Evolutionary conservation across 148 eudicot genomes (phyloP), one percentile per base, ranked within the genome.

Genomic region (Camellia japonica): DNA sequence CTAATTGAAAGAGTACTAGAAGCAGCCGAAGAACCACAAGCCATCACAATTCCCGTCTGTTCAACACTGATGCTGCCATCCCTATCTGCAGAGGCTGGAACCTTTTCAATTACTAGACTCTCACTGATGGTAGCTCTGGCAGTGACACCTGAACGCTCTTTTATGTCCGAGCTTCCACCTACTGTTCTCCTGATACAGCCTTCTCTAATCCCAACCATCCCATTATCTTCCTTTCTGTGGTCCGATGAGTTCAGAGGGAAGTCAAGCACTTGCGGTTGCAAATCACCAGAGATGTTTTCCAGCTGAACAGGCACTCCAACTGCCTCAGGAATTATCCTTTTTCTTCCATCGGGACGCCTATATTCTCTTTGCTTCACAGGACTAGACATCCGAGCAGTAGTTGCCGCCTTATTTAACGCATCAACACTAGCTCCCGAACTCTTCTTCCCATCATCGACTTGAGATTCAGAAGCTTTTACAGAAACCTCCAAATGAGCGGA

Each of bases 361-460:
- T 96, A 96, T 84, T 96, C 99, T 84, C 93, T 94, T 86, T 96
- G 99, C 87, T 91, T 96, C 52, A 96, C 98, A 70, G 97, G 99
- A 85, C 93, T 91, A 23, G 97, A 82, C 76, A 83, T 88, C 43
- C 87, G 90, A 62, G 83, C 81, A 62, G 90, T 73, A 80, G 84
- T 47, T 3, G 85, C 80, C 59, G 78, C 87, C 82, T 93, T 95
- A 78, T 86, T 92, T 60, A 83, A 49, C 62, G 78, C 85, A 78
- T 90, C 94, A 42, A 82, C 75, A 73, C 73, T 72, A 71, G 84
- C 82, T 70, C 85, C 94, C 38, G 63, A 85, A 77, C 60, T 84
- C 75, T 90, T 90, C 82, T 91, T 91, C 10, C 92, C 95, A 77
- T 85, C 87, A 44, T 90, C 89, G 60, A 81, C 82, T 76, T 80